Conservation (phyloP, 2,329 filamentous ascomycete species). For the Penicillium hesseltinei region DNA sequence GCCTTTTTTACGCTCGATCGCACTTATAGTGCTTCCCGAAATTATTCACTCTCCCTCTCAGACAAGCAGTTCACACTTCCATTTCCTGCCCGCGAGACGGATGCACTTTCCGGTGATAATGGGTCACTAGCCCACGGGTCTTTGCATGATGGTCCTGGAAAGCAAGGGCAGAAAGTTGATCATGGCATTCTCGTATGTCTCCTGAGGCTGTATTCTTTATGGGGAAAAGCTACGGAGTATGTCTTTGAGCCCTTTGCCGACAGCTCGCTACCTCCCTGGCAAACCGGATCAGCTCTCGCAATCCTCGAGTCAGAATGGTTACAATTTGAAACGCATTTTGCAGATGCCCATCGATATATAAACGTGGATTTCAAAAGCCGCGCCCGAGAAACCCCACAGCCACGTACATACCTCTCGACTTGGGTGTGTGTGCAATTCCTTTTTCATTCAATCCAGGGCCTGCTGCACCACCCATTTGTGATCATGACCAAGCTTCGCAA, state of each 20-base stretch:
- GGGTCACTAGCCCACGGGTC: neutral
- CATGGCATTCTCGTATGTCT: slow-evolving; percentile 24
- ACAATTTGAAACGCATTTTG: slow-evolving; percentile 29
- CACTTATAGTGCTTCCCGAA: slow-evolving; percentile 25
- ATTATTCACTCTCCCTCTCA: slow-evolving; percentile 25
- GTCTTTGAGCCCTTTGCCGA: slow-evolving; percentile 22
- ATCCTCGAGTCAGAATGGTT: slow-evolving; percentile 28
- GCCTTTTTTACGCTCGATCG: slow-evolving; percentile 30
- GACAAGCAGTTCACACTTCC: slow-evolving; percentile 26
- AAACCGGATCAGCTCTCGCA: slow-evolving; percentile 24
- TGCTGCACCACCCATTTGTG: slow-evolving; percentile 30
- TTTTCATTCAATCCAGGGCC: slow-evolving; percentile 25
- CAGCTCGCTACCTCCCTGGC: slow-evolving; percentile 22
- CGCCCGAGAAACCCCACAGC: slow-evolving; percentile 22
- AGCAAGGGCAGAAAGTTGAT: slow-evolving; percentile 21
- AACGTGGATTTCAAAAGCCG: slow-evolving; percentile 28
- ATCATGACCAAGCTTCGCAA: slow-evolving; percentile 29
- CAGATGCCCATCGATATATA: slow-evolving; percentile 28
- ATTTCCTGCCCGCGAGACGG: slow-evolving; percentile 13
- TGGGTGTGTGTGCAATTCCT: slow-evolving; percentile 31
- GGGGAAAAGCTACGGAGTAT: slow-evolving; percentile 28
- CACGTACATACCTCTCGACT: slow-evolving; percentile 23
- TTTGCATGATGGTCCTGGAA: slow-evolving; percentile 18
- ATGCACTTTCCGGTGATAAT: neutral
- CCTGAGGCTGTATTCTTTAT: slow-evolving; percentile 23